phyloP scores from a whole-genome alignment of 768 basidiomycete species.

The Mycena olivaceomarginata region DNA sequence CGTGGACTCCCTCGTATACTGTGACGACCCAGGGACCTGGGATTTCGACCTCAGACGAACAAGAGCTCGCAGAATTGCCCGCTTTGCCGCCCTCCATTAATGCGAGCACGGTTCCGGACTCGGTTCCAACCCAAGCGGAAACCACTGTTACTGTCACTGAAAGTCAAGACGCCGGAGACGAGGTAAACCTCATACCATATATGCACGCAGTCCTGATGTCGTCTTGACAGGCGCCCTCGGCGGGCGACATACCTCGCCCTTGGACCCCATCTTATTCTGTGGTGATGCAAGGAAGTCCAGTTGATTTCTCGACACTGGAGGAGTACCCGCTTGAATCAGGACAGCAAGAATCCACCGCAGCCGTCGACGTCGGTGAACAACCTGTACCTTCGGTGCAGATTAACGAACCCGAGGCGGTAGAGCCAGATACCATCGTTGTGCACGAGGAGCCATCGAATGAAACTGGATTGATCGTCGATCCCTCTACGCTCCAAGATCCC shows the following conservation, averaged over 20 bases:
- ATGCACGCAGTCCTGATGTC: not conserved
- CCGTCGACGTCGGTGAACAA: constrained; percentile 1
- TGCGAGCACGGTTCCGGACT: not conserved
- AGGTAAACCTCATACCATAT: constrained; percentile 10
- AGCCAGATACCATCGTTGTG: not conserved
- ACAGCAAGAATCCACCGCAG: not conserved
- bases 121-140: constrained; percentile 17
- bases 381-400: not conserved
- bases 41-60: constrained; percentile 27
- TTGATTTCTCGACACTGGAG: constrained; percentile 13
- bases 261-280: constrained; percentile 64
- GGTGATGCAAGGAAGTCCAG: constrained; percentile 54
- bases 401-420: not conserved
- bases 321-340: constrained; percentile 24
- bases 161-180: constrained; percentile 8
- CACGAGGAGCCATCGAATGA: constrained; percentile 24
- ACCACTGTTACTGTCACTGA: constrained; percentile 31
- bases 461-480: constrained; percentile 39
- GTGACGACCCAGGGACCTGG: constrained; percentile 48
- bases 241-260: constrained; percentile 46
- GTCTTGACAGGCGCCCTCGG: constrained; percentile 6
- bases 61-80: constrained; percentile 33
- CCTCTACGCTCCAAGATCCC: constrained; percentile 39
- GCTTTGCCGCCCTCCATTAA: constrained; percentile 26
- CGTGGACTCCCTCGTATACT: constrained; percentile 59